Conservation (phyloP, 805 yeast genomes). For the Cyberlindnera amylophila region DNA sequence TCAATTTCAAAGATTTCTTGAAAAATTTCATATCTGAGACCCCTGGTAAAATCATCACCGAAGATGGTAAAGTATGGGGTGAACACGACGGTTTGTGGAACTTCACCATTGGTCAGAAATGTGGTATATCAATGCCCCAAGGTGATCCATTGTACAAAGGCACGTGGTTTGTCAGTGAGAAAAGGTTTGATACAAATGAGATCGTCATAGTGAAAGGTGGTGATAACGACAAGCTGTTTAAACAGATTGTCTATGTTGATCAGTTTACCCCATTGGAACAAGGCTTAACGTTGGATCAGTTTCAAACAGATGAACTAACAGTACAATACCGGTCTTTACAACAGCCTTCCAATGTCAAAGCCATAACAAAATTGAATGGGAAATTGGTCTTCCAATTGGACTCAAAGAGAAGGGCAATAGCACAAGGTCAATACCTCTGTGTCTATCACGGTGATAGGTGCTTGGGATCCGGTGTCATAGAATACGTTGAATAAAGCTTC, state of each 20-base stretch:
- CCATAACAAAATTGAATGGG: conserved; percentile 15
- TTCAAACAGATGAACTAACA: conserved; percentile 30
- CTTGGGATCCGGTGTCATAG: conserved; percentile 57
- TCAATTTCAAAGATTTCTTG: conserved; percentile 72
- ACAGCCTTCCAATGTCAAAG: conserved; percentile 41
- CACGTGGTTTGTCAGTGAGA: conserved; percentile 82
- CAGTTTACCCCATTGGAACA: conserved; percentile 31
- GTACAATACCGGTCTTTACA: conserved; percentile 78
- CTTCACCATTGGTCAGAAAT: conserved; percentile 89
- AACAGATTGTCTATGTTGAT: conserved; percentile 37
- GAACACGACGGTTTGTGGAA: conserved; percentile 86
- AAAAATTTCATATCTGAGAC: conserved; percentile 66
- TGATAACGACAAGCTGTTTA: conserved; percentile 52
- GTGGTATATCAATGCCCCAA: conserved; percentile 83
- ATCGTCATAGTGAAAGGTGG: conserved; percentile 74
- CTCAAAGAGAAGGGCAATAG: conserved; percentile 62
- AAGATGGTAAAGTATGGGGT: conserved; percentile 75
- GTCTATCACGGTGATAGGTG: conserved; percentile 64
- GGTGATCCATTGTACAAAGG: conserved; percentile 74
- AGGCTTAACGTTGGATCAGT: conserved; percentile 2
- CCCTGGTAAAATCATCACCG: conserved; percentile 79
- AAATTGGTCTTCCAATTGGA: conserved; percentile 36
- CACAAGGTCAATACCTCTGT: conserved; percentile 85
- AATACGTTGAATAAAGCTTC: conserved; percentile 15
- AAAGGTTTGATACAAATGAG: conserved; percentile 60